Percentiles rank a stretch among this genome's conserved stretches.
Conservation (phyloP, 2,329 filamentous ascomycete species). For the Cladosporium sp. region DNA sequence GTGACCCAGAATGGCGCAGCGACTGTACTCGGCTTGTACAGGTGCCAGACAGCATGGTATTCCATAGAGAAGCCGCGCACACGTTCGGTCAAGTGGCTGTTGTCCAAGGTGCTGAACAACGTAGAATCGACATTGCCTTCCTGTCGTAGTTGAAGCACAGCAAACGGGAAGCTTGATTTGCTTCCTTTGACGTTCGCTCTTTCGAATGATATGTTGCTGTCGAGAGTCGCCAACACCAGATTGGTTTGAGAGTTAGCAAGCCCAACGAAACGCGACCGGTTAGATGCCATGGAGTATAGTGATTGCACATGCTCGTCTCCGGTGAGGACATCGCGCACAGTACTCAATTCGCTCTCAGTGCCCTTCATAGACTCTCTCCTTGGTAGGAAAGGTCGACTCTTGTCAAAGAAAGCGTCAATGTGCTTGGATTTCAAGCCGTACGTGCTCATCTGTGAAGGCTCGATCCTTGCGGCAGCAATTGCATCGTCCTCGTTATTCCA, state of each 20-base stretch:
- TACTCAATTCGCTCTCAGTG: constrained; percentile 4
- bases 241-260: constrained; percentile 40
- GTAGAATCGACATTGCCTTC: constrained; percentile 39
- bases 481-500: constrained; percentile 27
- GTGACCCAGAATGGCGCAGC: constrained; percentile 46
- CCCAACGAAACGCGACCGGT: constrained; percentile 46
- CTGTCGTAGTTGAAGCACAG: constrained; percentile 46
- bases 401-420: constrained; percentile 36
- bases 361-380: constrained; percentile 10
- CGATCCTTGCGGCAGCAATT: constrained; percentile 19
- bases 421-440: constrained; percentile 39
- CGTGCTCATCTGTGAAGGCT: constrained; percentile 21
- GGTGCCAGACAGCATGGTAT: constrained; percentile 48
- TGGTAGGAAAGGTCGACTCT: constrained; percentile 20
- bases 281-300: constrained; percentile 42
- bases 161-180: constrained; percentile 43
- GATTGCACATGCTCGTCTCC: constrained; percentile 42
- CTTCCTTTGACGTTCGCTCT: constrained; percentile 5
- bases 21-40: constrained; percentile 41
- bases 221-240: constrained; percentile 45
- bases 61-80: constrained; percentile 52
- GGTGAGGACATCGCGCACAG: constrained; percentile 40
- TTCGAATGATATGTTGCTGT: constrained; percentile 42
- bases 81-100: constrained; percentile 48
- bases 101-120: constrained; percentile 41